Evolutionary conservation across 139 green algal genomes (phyloP), one percentile per base, ranked within the genome.

Genomic region (Pedinophyceae sp.): DNA sequence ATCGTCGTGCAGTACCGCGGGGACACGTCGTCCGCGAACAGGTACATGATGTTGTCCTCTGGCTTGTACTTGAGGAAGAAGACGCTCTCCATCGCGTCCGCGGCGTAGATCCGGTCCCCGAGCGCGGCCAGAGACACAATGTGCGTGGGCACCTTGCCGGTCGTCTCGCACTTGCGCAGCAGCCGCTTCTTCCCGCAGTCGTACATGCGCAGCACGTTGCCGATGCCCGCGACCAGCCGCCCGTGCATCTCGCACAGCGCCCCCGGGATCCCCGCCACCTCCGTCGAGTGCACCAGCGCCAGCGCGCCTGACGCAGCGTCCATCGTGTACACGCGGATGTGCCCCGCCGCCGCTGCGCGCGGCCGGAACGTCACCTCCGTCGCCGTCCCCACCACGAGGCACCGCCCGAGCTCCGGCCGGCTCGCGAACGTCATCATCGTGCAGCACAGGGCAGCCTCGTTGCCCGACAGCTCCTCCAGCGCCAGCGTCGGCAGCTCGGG

Each of bases 181-280:
- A 98, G 71, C 71, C 93, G 92, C 72, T 94, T 93, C 69, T 93
- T 93, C 58, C 91, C 91, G 30, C 93, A 53, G 46, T 97, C 91
- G 55, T 93, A 96, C 46, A 98, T 56, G 13, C 86, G 74, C 48
- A 98, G 69, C 23, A 72, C 61, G 52, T 74, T 70, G 43, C 85
- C 87, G 13, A 95, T 67, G 20, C 91, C 88, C 7, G 77, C 87
- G 39, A 98, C 78, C 62, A 98, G 66, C 22, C 77, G 69, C 6
- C 82, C 84, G 71, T 93, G 85, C 77, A 94, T 95, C 10, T 58
- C 68, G 23, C 61, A 67, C 56, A 98, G 58, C 6, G 87, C 84
- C 1, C 76, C 72, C 2, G 83, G 82, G 25, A 93, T 73, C 27
- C 58, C 77, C 25, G 87, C 78, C 28, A 93, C 67, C 25, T 68